Evolutionary conservation across 1,284 basidiomycete species (phyloP).

Genomic region (Austroboletus sp.): DNA sequence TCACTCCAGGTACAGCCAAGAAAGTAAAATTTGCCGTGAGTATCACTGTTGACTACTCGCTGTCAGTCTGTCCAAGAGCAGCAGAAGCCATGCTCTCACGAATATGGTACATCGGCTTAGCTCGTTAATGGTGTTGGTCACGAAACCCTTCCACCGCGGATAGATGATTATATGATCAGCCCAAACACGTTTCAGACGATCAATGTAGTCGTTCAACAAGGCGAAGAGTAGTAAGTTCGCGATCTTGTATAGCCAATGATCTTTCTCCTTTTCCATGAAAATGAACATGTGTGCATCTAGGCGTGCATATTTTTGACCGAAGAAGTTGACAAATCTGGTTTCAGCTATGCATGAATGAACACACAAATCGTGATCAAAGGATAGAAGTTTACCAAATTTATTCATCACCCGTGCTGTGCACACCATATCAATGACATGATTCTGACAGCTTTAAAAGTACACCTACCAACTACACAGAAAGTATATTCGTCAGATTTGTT

Average conservation of each 20-base stretch:
- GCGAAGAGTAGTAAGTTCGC: constrained; percentile 15
- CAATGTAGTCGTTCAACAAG: constrained; percentile 9
- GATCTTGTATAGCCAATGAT: not conserved
- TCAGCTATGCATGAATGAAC: constrained; percentile 7
- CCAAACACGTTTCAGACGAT: constrained; percentile 19
- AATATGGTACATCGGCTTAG: constrained; percentile 48
- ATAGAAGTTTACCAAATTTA: not conserved
- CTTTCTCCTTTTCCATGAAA: not conserved
- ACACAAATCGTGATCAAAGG: not conserved
- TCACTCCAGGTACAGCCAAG: constrained; percentile 7
- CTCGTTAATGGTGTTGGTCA: constrained; percentile 34
- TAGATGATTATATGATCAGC: constrained; percentile 20
- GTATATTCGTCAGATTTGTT: constrained; percentile 6
- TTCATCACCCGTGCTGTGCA: constrained; percentile 14
- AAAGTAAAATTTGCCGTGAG: constrained; percentile 19
- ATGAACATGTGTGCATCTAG: constrained; percentile 12
- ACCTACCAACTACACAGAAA: constrained; percentile 19
- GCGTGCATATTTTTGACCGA: constrained; percentile 6
- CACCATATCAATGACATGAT: not conserved
- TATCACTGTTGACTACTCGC: constrained; percentile 21
- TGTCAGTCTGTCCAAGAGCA: not conserved
- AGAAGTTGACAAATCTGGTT: constrained; percentile 10
- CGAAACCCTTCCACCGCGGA: constrained; percentile 19
- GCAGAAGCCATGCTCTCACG: constrained; percentile 26
- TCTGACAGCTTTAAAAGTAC: too few species aligned